Percentiles rank a stretch among this genome's conserved stretches.
phyloP scores from a whole-genome alignment of 73 alveolate species.

The Paraurostyla sp. region DNA sequence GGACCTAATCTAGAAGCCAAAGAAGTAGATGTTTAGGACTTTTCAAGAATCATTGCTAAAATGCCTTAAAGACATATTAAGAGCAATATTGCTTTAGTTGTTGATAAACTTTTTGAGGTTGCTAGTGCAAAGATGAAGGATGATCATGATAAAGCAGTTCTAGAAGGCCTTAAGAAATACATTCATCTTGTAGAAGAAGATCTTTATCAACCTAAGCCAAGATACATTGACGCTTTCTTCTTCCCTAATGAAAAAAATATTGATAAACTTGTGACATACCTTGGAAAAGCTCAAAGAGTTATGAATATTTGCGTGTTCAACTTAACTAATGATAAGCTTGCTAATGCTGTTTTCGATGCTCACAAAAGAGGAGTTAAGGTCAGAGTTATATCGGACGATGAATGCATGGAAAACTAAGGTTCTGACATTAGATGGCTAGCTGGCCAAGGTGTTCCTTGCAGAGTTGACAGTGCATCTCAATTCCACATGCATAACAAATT shows the following conservation, averaged over 20 bases:
- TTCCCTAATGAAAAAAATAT: slow-evolving; percentile 86
- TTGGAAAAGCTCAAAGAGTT: slow-evolving; percentile 76
- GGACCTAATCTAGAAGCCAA: slow-evolving; percentile 33
- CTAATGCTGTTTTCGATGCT: slow-evolving; percentile 88
- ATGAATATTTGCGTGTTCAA: slow-evolving; percentile 96
- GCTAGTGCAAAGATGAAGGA: slow-evolving; percentile 69
- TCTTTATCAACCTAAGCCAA: slow-evolving; percentile 71
- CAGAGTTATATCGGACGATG: slow-evolving; percentile 96
- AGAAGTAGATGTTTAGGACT: slow-evolving; percentile 5
- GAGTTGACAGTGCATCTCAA: slow-evolving; percentile 91
- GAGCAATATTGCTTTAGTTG: background rate
- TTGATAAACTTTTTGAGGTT: slow-evolving; percentile 53
- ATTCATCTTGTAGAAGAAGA: slow-evolving; percentile 54
- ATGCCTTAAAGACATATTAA: slow-evolving; percentile 31
- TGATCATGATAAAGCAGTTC: slow-evolving; percentile 62
- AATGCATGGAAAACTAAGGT: slow-evolving; percentile 88
- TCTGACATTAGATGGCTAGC: slow-evolving; percentile 86
- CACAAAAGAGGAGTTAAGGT: slow-evolving; percentile 88
- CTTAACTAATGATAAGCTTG: slow-evolving; percentile 91
- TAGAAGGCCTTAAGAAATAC: slow-evolving; percentile 43
- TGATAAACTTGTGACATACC: slow-evolving; percentile 69
- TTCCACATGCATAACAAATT: slow-evolving; percentile 98
- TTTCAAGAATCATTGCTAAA: slow-evolving; percentile 42
- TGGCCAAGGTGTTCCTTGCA: slow-evolving; percentile 86
- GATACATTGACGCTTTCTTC: slow-evolving; percentile 79